Conservation (phyloP, 2,329 filamentous ascomycete species). For the Westerdykella aurantiaca region DNA sequence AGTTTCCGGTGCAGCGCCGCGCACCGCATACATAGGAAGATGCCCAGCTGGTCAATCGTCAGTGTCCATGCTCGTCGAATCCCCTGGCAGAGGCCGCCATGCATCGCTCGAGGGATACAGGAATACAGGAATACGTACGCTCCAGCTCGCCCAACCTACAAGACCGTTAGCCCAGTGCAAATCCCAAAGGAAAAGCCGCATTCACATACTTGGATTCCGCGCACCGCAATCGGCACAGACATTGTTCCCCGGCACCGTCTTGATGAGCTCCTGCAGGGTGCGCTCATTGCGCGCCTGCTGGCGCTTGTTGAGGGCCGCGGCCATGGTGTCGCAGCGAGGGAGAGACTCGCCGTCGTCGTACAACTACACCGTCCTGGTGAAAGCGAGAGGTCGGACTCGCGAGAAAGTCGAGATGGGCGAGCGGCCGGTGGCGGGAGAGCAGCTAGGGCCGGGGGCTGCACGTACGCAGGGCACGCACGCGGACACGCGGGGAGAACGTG, state of each 20-base stretch:
- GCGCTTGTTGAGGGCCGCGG: slow-evolving; percentile 78
- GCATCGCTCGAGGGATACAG: slow-evolving; percentile 9
- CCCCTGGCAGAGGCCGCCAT: slow-evolving; percentile 3
- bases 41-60: slow-evolving; percentile 61
- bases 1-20: slow-evolving; percentile 92
- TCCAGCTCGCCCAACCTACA: slow-evolving; percentile 93
- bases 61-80: slow-evolving; percentile 5
- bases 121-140: slow-evolving; percentile 54
- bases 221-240: slow-evolving; percentile 89
- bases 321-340: slow-evolving; percentile 48
- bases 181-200: no score
- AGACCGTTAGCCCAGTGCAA: slow-evolving; percentile 24
- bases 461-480: no score
- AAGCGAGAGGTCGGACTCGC: slow-evolving; percentile 6
- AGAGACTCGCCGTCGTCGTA: slow-evolving; percentile 1
- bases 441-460: not conserved
- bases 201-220: slow-evolving; percentile 74
- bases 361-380: no score
- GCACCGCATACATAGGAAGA: slow-evolving; percentile 98
- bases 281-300: slow-evolving; percentile 97
- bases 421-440: slow-evolving; percentile 7
- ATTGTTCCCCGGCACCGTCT: slow-evolving; percentile 80
- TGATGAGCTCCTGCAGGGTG: slow-evolving; percentile 80
- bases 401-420: slow-evolving; percentile 6
- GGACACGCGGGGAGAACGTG: no score